Evolutionary conservation across 805 yeast species (phyloP).

Genomic region (Cyberlindnera misumaiensis): DNA sequence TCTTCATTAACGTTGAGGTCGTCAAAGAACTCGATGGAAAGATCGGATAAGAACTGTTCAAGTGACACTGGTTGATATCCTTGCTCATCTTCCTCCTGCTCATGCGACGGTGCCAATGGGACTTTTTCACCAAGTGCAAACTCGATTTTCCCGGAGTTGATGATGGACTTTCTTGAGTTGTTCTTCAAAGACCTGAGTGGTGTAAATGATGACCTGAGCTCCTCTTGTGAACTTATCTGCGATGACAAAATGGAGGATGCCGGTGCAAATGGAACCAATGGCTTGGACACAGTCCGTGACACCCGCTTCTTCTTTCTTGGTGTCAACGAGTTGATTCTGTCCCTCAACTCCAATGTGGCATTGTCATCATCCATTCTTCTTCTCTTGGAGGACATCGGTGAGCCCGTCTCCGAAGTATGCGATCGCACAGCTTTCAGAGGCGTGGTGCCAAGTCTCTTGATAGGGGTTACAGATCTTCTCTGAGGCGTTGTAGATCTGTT

Average conservation of each 20-base stretch:
- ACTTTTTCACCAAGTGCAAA: slow-evolving; percentile 11
- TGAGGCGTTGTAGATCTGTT: neutral
- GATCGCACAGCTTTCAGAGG: slow-evolving; percentile 22
- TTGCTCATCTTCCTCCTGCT: slow-evolving; percentile 6
- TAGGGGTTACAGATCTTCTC: neutral
- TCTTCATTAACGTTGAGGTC: slow-evolving; percentile 21
- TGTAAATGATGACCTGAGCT: slow-evolving; percentile 18
- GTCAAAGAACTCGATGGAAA: slow-evolving; percentile 24
- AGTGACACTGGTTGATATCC: slow-evolving; percentile 21
- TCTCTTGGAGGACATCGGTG: slow-evolving; percentile 23
- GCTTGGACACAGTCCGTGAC: neutral
- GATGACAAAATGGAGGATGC: slow-evolving; percentile 3
- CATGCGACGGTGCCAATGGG: slow-evolving; percentile 21
- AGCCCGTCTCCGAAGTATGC: slow-evolving; percentile 25
- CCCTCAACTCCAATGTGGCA: slow-evolving; percentile 14
- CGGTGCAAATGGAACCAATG: slow-evolving; percentile 1
- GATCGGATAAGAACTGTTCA: slow-evolving; percentile 18
- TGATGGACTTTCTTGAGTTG: slow-evolving; percentile 10
- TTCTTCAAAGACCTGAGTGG: slow-evolving; percentile 17
- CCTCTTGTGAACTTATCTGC: slow-evolving; percentile 8
- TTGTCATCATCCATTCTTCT: slow-evolving; percentile 7
- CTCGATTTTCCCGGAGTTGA: slow-evolving; percentile 12
- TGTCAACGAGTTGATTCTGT: slow-evolving; percentile 20
- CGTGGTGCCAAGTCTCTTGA: slow-evolving; percentile 6
- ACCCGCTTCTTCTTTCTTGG: slow-evolving; percentile 12